Evolutionary conservation across 495 filamentous ascomycete species (phyloP), one percentile per base, ranked within the genome.

Genomic region (Podospora pseudopauciseta): DNA sequence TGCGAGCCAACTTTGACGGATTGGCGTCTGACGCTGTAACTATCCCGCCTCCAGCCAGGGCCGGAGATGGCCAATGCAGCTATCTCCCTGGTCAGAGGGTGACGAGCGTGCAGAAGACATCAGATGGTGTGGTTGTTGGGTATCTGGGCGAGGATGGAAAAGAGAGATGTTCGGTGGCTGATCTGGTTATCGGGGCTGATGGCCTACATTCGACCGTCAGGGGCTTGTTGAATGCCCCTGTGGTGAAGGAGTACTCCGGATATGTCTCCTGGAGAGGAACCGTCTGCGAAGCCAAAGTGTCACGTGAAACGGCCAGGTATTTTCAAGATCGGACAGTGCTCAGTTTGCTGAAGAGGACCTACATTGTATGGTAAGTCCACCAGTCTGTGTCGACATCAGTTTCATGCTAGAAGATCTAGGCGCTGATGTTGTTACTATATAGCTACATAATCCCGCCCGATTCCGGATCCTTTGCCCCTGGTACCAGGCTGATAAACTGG

Each of bases 241-340:
- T 77, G 4, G 32, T 75, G 44, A 67, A 81, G 34, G 78, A 71
- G 13, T 86, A 86, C 69, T 80, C 81, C 2, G 85, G 84, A n/a
- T 86, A 86, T 65, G 77, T 81, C 44, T 79, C 81, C 0, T 83
- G 80, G 76, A 74, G 85, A 39, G 85, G 85, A 18, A 85, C 83
- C 0, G 77, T 86, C 2, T 72, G 65, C 0, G 85, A 86, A 66
- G 61, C 32, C 1, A 68, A 77, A 15, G 71, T 78, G 3, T 70
- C 76, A 0, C 63, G 71, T 5, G 69, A 68, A 19, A 73, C 74
- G 0, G 71, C 68, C 19, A 61, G 70, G 7, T 80, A 79, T 70
- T 79, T 79, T 73, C 65, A 71, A 65, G 61, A 74, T 66, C 53
- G 64, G 3, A 53, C 66, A 2, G 26, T 49, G 11, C 3, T 69